Evolutionary conservation across 1,284 basidiomycete species (phyloP).

Genomic region (Cutaneotrichosporon cyanovorans): DNA sequence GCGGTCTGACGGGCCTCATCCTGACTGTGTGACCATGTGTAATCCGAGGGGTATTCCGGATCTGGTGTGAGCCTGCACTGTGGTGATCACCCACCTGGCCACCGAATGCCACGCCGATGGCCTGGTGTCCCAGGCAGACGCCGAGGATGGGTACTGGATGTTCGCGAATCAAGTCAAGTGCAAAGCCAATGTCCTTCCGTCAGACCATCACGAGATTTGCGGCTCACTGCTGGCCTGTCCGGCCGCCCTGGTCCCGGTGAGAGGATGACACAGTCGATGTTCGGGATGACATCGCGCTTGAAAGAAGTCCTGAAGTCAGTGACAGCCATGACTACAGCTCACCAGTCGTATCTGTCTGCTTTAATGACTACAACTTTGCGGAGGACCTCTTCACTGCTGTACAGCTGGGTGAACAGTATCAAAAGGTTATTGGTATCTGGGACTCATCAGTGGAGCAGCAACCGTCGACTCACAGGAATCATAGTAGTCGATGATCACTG

Average conservation of each 20-base stretch:
- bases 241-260: constrained; percentile 46
- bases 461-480: constrained; percentile 38
- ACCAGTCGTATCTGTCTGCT: constrained; percentile 44
- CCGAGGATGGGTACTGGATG: constrained; percentile 43
- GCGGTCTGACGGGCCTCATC: constrained; percentile 44
- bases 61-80: constrained; percentile 37
- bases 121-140: constrained; percentile 88
- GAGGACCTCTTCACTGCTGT: constrained; percentile 39
- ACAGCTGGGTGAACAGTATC: constrained; percentile 43
- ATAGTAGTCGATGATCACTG: constrained; percentile 46
- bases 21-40: constrained; percentile 69
- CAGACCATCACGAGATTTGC: neutral
- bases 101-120: constrained; percentile 70
- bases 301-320: constrained; percentile 36
- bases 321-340: constrained; percentile 1
- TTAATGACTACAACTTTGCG: constrained; percentile 44
- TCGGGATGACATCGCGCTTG: constrained; percentile 31
- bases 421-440: constrained; percentile 47
- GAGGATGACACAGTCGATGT: constrained; percentile 45
- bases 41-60: constrained; percentile 43
- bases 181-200: constrained; percentile 43
- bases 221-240: constrained; percentile 34
- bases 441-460: neutral
- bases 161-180: constrained; percentile 34
- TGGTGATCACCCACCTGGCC: constrained; percentile 52